Percentiles rank a stretch among this genome's conserved stretches.
Evolutionary conservation across 352 stramenopile genomes (phyloP).

Genomic region (Aphanomyces stellatus): DNA sequence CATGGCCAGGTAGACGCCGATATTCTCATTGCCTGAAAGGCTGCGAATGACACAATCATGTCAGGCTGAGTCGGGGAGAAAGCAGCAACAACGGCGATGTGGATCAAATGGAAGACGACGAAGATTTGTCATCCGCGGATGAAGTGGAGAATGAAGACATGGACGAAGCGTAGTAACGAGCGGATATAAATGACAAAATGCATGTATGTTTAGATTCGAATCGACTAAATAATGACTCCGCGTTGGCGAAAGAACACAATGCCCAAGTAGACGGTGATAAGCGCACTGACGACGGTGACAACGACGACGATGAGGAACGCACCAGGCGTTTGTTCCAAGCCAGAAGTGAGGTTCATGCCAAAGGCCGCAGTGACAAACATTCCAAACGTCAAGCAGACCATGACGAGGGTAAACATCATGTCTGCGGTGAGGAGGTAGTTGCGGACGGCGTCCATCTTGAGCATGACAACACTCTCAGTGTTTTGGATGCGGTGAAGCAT

Average conservation of each 20-base stretch:
- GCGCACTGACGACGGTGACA: conserved; percentile 28
- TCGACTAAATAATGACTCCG: conserved; percentile 44
- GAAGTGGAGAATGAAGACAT: no score
- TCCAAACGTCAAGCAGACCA: conserved; percentile 52
- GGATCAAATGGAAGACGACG: no score
- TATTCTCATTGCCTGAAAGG: no score
- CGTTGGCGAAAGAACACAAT: conserved; percentile 60
- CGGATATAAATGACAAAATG: no score
- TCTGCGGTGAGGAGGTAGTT: conserved; percentile 71
- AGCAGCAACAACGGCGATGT: no score
- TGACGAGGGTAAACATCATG: conserved; percentile 60
- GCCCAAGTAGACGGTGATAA: conserved; percentile 37
- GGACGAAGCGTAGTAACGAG: no score
- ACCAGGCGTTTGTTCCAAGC: conserved; percentile 30
- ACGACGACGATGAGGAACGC: conserved; percentile 55
- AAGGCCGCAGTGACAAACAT: conserved; percentile 62
- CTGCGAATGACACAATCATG: no score
- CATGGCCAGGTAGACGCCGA: conserved; percentile 4
- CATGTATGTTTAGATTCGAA: background rate
- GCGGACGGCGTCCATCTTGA: conserved; percentile 70
- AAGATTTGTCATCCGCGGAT: no score
- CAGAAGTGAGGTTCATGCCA: conserved; percentile 62
- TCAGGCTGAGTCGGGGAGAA: no score
- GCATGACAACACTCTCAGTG: conserved; percentile 66
- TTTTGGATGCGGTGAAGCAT: conserved; percentile 72